phyloP scores from a whole-genome alignment of 306 rosid species.

The Quercus bicolor region DNA sequence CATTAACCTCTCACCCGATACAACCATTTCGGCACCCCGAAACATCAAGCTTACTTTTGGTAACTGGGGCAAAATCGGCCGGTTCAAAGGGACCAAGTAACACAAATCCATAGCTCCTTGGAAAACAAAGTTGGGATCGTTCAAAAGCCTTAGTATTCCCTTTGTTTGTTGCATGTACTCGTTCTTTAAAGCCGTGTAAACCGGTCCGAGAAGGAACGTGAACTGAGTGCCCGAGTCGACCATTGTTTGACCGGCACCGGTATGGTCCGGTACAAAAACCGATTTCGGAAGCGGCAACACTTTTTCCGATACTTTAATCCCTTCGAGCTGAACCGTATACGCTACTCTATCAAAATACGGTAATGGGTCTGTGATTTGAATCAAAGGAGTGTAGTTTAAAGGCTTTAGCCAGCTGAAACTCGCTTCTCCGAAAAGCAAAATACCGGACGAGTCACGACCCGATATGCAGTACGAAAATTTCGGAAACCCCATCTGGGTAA shows the following conservation, averaged over 20 bases:
- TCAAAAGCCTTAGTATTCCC: slow-evolving; percentile 25
- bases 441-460: slow-evolving; percentile 55
- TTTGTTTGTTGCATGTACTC: slow-evolving; percentile 57
- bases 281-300: slow-evolving; percentile 42
- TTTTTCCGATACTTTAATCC: slow-evolving; percentile 51
- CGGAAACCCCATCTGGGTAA: slow-evolving; percentile 57
- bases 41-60: slow-evolving; percentile 67
- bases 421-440: slow-evolving; percentile 62
- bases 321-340: slow-evolving; percentile 64
- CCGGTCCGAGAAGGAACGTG: slow-evolving; percentile 76
- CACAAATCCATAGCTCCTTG: slow-evolving; percentile 87
- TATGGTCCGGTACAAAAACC: slow-evolving; percentile 54
- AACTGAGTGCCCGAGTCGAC: slow-evolving; percentile 91
- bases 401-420: slow-evolving; percentile 52
- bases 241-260: slow-evolving; percentile 91
- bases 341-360: slow-evolving; percentile 86
- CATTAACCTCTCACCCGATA: slow-evolving; percentile 51
- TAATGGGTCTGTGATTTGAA: slow-evolving; percentile 56
- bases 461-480: slow-evolving; percentile 87
- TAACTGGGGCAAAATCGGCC: slow-evolving; percentile 15
- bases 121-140: slow-evolving; percentile 61
- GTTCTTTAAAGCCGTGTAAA: slow-evolving; percentile 55
- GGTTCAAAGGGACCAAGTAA: slow-evolving; percentile 21
- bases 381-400: slow-evolving; percentile 65
- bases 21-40: slow-evolving; percentile 72